Base-by-base conservation (phyloP, 2,329 filamentous ascomycete genomes). In the Penicillium vulpinum region DNA sequence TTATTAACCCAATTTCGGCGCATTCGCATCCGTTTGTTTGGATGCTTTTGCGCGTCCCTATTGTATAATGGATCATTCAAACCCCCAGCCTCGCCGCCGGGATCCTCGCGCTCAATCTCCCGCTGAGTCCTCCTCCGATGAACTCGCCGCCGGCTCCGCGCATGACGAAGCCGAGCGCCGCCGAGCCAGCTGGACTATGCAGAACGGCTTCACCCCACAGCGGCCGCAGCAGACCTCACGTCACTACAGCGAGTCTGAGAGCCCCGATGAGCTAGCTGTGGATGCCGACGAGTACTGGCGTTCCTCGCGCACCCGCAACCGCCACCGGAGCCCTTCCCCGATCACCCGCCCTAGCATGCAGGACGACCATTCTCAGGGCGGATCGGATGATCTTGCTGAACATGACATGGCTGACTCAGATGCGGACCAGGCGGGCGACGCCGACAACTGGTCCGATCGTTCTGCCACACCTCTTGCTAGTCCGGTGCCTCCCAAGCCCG, bases 401-500 rank as follows among this genome's bases (percentile, higher is more conserved):
- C 65, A 69, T 21, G 55, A 53, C n/a, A 59, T 59, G 54, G 56
- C 51, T 21, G 52, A 58, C 4, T 54, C 54, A 7, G 59, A 67
- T 8, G 59, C 52, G 39, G 56, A 39, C 2, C 38, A 63, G 35
- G 59, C 50, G 24, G 57, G 55, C 9, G 45, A 36, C 3, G 57
- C 58, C 11, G 57, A 63, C 18, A 38, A 62, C 28, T 67, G 66
- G 62, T 63, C 64, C 1, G 67, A 72, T 51, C 72, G 70, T n/a
- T 70, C 70, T 13, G 64, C 68, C 13, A 73, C 70, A 29, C 70
- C 75, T 13, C 70, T 76, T 7, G 75, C 73, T 54, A 73, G 72
- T 36, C 76, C 74, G 29, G 73, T 71, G 41, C 77, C 76, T 13
- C 74, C 71, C 24, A 81, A 85, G 59, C 83, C 85, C 4, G 78